A percentile compares a stretch with the other conserved stretches of the same genome.
Conservation (phyloP, 352 stramenopile genomes). For the Globisporangium nagaii region DNA sequence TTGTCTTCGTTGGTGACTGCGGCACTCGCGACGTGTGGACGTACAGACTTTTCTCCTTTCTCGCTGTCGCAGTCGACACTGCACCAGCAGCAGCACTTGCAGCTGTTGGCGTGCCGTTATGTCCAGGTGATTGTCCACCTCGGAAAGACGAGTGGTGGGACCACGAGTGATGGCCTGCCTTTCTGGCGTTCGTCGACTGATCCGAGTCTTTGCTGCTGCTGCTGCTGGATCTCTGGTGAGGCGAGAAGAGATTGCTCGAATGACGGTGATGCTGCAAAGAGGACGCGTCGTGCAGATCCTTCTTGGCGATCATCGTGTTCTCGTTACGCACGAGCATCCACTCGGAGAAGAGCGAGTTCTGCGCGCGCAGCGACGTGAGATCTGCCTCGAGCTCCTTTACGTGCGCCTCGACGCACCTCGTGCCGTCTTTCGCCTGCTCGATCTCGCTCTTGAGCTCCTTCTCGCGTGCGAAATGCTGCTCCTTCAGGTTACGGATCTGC, state of each 20-base stretch:
- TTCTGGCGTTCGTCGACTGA: neutral
- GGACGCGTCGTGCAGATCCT: neutral
- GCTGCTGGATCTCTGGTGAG: neutral
- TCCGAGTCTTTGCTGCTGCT: neutral
- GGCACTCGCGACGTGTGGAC: conserved; percentile 19
- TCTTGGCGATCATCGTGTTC: conserved; percentile 30
- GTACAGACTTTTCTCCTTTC: conserved; percentile 16
- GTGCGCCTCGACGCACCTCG: conserved; percentile 31
- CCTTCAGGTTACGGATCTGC: conserved; percentile 70
- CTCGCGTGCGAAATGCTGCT: conserved; percentile 52
- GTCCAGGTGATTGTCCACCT: neutral
- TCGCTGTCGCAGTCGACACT: neutral
- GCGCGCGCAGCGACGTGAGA: conserved; percentile 40
- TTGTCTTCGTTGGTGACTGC: conserved; percentile 25
- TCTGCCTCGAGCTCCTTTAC: conserved; percentile 57
- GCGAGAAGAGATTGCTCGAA: neutral
- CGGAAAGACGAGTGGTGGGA: neutral
- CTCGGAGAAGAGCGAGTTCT: conserved; percentile 70
- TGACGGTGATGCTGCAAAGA: no score
- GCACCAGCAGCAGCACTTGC: no score
- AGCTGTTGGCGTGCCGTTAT: neutral
- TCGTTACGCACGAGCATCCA: conserved; percentile 77
- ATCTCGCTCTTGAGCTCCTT: conserved; percentile 60
- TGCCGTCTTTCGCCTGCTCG: conserved; percentile 45
- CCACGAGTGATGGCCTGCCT: neutral